These are phyloP conservation scores for Leptodermis oblonga DNA, from an alignment of 257 asterid species.

Conservation along the genomic window DNA sequence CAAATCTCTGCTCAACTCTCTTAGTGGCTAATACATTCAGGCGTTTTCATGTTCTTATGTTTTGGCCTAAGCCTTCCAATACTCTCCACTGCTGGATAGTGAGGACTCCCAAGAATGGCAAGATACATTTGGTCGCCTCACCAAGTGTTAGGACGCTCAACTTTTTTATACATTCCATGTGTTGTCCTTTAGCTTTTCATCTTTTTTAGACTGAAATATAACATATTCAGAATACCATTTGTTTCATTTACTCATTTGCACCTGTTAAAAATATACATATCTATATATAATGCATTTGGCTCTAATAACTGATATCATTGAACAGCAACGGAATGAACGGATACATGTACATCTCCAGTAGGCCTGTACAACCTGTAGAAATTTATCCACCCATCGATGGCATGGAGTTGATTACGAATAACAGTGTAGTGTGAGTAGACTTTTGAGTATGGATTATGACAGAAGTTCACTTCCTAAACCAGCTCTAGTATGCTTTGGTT, in stretches of 20 bases:
- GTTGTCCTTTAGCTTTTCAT: neutral
- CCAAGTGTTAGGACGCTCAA: neutral
- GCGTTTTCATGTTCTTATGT: neutral
- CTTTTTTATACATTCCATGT: neutral
- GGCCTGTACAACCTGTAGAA: conserved; percentile 41
- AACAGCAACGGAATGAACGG: conserved; percentile 68
- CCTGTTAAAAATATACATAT: neutral
- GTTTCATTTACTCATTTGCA: neutral
- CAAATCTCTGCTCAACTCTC: neutral
- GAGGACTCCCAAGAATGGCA: neutral
- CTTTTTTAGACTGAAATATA: neutral
- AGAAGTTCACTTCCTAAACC: neutral
- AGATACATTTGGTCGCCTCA: neutral
- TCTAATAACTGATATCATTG: conserved; percentile 12
- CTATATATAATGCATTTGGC: neutral
- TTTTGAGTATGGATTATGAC: neutral
- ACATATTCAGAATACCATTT: neutral
- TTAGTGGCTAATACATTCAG: neutral
- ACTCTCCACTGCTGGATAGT: neutral
- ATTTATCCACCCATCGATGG: conserved; percentile 39
- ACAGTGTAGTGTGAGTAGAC: conserved; percentile 48
- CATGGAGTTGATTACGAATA: conserved; percentile 35
- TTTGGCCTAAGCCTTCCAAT: neutral
- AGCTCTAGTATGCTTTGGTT: neutral
- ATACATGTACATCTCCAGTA: conserved; percentile 35